Conservation (phyloP, 2,329 filamentous ascomycete species). For the Ophiostoma ips region DNA sequence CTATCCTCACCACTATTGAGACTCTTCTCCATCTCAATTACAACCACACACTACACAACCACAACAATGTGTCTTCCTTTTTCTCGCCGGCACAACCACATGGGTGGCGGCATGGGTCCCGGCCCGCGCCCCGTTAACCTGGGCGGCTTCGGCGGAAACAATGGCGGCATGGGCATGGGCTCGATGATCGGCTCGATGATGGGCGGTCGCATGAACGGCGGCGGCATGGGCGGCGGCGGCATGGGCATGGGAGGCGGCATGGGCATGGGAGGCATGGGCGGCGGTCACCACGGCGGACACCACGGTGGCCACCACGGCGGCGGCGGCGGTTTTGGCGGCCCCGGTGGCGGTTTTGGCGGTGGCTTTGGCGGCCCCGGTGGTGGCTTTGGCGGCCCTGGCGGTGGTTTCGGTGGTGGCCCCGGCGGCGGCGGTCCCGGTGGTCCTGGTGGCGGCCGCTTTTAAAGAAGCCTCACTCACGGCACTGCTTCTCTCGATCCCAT, state of each 20-base stretch:
- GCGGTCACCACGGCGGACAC: not conserved
- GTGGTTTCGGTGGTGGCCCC: not conserved
- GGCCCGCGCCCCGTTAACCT: constrained; percentile 4
- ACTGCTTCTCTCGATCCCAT: no score
- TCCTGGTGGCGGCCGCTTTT: not conserved
- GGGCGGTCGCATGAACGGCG: not conserved
- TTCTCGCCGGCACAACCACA: not conserved
- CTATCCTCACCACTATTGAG: not conserved
- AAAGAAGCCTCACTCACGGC: not conserved
- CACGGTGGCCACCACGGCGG: not conserved
- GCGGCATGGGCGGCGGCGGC: not conserved
- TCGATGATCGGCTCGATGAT: not conserved
- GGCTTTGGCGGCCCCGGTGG: not conserved
- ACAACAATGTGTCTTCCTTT: not conserved
- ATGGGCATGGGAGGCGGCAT: not conserved
- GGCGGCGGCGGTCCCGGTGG: not conserved
- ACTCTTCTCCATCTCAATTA: not conserved
- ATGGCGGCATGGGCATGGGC: not conserved
- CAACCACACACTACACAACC: not conserved
- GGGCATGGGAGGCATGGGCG: not conserved
- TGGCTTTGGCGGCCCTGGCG: not conserved
- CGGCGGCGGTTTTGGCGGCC: not conserved
- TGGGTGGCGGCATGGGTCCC: not conserved
- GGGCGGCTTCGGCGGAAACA: not conserved
- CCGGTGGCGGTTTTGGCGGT: not conserved